Percentiles rank a stretch among this genome's conserved stretches.
Conservation (phyloP, 176 grass and related monocot genomes). For the Cenchrus purpureus region DNA sequence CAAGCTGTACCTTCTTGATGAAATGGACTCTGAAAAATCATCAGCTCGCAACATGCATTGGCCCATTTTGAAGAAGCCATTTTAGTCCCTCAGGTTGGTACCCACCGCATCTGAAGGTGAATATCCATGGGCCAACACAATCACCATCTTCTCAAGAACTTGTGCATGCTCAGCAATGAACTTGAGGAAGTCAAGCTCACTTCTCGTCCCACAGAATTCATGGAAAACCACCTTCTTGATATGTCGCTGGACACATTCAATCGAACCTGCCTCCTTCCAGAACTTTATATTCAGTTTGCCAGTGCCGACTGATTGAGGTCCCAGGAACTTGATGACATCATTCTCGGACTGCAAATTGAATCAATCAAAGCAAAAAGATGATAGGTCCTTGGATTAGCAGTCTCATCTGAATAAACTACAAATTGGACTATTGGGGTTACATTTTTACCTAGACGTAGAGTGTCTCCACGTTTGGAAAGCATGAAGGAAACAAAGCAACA, state of each 20-base stretch:
- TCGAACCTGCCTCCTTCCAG: neutral
- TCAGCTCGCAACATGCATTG: too few species aligned
- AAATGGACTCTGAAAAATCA: too few species aligned
- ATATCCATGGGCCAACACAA: neutral
- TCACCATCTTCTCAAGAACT: constrained; percentile 11
- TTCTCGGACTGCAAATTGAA: constrained; percentile 1
- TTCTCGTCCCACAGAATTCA: neutral
- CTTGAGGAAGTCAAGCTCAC: constrained; percentile 23
- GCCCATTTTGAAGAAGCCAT: constrained; percentile 9
- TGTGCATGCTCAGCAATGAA: constrained; percentile 5
- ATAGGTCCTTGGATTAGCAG: too few species aligned
- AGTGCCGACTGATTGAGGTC: neutral
- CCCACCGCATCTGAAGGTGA: neutral
- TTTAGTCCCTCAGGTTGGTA: neutral
- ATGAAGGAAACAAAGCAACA: constrained; percentile 5
- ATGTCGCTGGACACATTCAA: neutral
- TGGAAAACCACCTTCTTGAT: constrained; percentile 31
- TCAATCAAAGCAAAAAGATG: neutral
- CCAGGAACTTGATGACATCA: neutral
- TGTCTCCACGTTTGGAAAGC: constrained; percentile 14
- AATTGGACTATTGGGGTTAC: neutral
- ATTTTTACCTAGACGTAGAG: neutral
- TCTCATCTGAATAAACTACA: too few species aligned
- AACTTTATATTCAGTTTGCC: neutral
- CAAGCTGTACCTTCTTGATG: too few species aligned